These are phyloP conservation scores for Pugionium cornutum DNA, from an alignment of 345 rosid genomes.

Conservation along the genomic window DNA sequence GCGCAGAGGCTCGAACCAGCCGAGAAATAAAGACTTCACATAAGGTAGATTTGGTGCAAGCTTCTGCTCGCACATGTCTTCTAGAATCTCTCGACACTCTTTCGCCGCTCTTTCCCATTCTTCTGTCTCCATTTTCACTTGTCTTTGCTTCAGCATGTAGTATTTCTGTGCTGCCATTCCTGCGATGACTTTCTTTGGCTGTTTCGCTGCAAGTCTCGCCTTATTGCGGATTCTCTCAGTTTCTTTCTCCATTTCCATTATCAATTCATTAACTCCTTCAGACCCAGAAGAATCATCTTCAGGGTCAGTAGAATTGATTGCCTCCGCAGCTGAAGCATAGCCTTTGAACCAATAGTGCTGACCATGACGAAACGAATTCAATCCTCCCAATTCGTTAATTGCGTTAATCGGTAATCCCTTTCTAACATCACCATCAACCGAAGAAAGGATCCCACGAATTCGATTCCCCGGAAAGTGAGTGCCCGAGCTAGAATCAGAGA, in stretches of 20 bases:
- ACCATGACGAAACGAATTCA: constrained; percentile 21
- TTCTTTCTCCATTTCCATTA: constrained; percentile 48
- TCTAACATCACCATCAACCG: constrained; percentile 13
- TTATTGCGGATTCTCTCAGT: constrained; percentile 36
- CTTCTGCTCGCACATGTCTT: constrained; percentile 92
- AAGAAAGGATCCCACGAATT: not conserved
- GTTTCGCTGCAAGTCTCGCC: constrained; percentile 36
- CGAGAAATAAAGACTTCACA: constrained; percentile 79
- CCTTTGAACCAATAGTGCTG: constrained; percentile 35
- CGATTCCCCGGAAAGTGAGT: not conserved
- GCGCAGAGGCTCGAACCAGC: constrained; percentile 93
- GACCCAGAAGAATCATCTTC: constrained; percentile 74
- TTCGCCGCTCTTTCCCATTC: constrained; percentile 89
- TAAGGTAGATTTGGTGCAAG: constrained; percentile 94
- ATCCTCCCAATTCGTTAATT: constrained; percentile 26
- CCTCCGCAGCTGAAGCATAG: constrained; percentile 63
- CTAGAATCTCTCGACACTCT: constrained; percentile 80
- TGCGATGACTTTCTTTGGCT: constrained; percentile 52
- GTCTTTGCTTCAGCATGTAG: constrained; percentile 56
- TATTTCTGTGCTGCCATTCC: constrained; percentile 66
- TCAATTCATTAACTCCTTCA: constrained; percentile 64
- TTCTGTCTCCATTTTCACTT: constrained; percentile 82
- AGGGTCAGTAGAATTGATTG: constrained; percentile 53
- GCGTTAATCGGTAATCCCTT: constrained; percentile 28
- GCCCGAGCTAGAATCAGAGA: constrained; percentile 27